phyloP scores from a whole-genome alignment of 2,329 filamentous ascomycete species.

The Botrytis fragariae region DNA sequence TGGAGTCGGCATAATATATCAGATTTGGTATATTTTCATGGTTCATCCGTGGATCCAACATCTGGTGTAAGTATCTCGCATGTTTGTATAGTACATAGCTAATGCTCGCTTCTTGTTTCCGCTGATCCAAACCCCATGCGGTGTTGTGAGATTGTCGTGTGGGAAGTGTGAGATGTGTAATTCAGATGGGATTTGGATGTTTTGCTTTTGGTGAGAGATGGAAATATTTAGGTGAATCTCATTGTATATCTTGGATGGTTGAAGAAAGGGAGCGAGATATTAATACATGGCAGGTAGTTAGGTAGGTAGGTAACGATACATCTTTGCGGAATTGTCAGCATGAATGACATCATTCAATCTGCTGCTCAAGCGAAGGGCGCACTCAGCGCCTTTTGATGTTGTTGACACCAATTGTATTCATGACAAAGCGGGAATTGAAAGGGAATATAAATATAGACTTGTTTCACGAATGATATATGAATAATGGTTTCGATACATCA shows the following conservation, averaged over 20 bases:
- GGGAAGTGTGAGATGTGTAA: accelerated
- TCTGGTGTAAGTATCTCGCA: not conserved
- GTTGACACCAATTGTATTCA: not conserved
- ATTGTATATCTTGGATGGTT: not conserved
- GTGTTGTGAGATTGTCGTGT: not conserved
- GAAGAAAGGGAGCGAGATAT: not conserved
- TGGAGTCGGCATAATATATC: not conserved
- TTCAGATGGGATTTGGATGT: not conserved
- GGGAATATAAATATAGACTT: not conserved
- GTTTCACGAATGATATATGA: not conserved
- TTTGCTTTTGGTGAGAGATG: not conserved
- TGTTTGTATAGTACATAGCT: too few relatives aligned
- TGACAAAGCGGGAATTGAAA: not conserved
- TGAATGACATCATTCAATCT: not conserved
- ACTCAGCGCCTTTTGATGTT: not conserved
- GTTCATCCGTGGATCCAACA: not conserved
- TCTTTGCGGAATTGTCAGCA: not conserved
- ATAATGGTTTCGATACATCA: not conserved
- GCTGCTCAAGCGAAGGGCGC: not conserved
- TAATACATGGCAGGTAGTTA: too few relatives aligned
- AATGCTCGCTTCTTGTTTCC: not conserved
- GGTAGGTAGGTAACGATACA: not conserved
- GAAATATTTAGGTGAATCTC: not conserved
- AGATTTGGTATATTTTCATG: not conserved
- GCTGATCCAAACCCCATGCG: not conserved